phyloP scores from a whole-genome alignment of 2,329 filamentous ascomycete species.

The Colletotrichum incanum region DNA sequence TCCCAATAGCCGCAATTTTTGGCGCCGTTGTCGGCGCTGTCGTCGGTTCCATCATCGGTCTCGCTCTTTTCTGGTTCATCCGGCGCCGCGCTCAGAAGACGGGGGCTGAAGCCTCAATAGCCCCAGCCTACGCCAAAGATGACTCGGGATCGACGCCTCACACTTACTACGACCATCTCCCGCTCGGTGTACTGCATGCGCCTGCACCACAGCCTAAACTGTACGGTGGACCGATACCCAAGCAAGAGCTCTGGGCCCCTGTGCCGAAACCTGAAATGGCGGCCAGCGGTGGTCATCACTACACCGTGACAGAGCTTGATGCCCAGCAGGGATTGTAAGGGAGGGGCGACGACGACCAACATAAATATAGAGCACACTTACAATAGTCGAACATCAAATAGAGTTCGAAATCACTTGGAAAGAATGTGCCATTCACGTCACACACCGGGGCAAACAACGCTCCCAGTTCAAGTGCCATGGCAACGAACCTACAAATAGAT shows the following conservation, averaged over 20 bases:
- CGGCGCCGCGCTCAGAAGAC: slow-evolving; percentile 2
- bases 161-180: slow-evolving; percentile 5
- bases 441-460: neutral
- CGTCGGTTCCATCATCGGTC: slow-evolving; percentile 1
- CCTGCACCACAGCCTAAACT: neutral
- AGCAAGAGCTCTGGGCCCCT: slow-evolving; percentile 9
- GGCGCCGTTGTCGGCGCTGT: slow-evolving; percentile 26
- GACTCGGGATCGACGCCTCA: neutral
- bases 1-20: slow-evolving; percentile 10
- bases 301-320: slow-evolving; percentile 24
- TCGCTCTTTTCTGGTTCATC: slow-evolving; percentile 12
- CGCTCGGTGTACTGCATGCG: slow-evolving; percentile 2
- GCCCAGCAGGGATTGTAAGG: neutral
- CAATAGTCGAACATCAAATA: neutral
- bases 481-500: too few relatives aligned
- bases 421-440: neutral
- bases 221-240: neutral
- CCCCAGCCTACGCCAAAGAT: neutral
- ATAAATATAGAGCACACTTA: neutral
- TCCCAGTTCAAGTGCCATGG: too few relatives aligned
- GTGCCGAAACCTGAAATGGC: neutral
- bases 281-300: slow-evolving; percentile 1
- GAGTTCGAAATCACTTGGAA: too few relatives aligned
- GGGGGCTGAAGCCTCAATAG: neutral
- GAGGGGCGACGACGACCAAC: neutral